Conservation (phyloP, 192 early-diverging fungal genomes). For the Phlyctochytrium planicorne region DNA sequence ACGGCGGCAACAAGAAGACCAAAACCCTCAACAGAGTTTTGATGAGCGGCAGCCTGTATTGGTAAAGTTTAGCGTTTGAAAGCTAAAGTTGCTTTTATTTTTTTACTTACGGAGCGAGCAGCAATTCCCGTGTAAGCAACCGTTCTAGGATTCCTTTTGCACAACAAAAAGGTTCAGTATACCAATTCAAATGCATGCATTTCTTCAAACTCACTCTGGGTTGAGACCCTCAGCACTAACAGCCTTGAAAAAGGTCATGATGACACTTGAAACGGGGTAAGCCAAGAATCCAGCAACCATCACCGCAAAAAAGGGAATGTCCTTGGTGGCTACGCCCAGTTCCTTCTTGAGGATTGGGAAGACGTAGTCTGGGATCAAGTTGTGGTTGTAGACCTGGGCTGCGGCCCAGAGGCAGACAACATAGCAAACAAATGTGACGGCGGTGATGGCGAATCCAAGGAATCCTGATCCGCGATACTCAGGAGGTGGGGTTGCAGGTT, state of each 20-base stretch:
- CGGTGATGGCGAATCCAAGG: not conserved
- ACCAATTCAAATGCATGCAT: not conserved
- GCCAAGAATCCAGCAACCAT: not conserved
- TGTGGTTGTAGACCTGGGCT: not conserved
- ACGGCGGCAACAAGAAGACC: not conserved
- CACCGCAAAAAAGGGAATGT: not conserved
- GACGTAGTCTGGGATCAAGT: constrained; percentile 2
- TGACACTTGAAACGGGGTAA: not conserved
- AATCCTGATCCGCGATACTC: no score
- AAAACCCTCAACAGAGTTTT: not conserved
- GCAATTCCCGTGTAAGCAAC: not conserved
- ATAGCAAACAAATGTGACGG: not conserved
- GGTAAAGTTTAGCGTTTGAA: not conserved
- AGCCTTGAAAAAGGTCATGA: not conserved
- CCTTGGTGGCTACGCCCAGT: not conserved
- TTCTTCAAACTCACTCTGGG: not conserved
- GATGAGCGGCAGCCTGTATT: not conserved
- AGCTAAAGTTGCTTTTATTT: not conserved
- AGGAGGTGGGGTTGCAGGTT: no score
- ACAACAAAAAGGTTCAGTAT: not conserved
- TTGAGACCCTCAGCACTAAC: not conserved
- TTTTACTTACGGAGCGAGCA: not conserved
- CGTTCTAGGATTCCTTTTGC: not conserved
- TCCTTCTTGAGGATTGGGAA: not conserved
- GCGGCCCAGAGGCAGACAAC: not conserved